Conservation (phyloP, 371 early-diverging fungal species). For the Sporodiniella umbellata region DNA sequence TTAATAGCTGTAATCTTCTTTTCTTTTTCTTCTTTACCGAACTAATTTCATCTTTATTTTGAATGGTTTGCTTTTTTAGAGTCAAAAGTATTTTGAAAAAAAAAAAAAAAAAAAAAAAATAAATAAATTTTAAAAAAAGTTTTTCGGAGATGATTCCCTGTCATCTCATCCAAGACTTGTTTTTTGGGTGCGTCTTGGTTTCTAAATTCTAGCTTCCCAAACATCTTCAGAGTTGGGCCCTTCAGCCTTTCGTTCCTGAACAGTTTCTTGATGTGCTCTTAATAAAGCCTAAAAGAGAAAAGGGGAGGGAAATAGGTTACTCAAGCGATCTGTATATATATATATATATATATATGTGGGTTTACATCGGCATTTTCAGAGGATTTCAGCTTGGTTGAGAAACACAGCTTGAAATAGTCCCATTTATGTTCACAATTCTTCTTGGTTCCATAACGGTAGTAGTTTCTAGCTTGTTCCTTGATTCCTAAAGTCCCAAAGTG, state of each 20-base stretch:
- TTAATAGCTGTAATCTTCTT: too few species aligned
- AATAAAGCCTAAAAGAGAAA: slow-evolving; percentile 29
- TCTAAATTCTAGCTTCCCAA: slow-evolving; percentile 30
- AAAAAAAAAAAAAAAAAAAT: not conserved
- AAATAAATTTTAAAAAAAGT: not conserved
- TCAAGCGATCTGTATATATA: not conserved
- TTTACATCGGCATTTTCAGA: slow-evolving; percentile 40
- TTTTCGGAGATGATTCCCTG: not conserved
- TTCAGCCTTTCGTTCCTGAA: slow-evolving; percentile 19
- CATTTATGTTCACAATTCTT: slow-evolving; percentile 38
- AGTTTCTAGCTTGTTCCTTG: slow-evolving; percentile 39
- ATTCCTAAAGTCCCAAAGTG: slow-evolving; percentile 28
- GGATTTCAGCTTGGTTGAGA: slow-evolving; percentile 38
- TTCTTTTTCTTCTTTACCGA: not conserved
- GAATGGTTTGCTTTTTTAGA: not conserved
- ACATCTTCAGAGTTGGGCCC: slow-evolving; percentile 39
- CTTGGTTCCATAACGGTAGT: slow-evolving; percentile 46
- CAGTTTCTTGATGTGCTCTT: slow-evolving; percentile 18
- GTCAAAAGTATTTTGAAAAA: not conserved
- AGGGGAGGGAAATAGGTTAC: not conserved
- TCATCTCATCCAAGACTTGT: too few species aligned
- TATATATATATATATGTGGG: not conserved
- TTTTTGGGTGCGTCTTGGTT: not conserved
- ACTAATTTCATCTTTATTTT: slow-evolving; percentile 8
- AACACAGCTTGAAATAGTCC: slow-evolving; percentile 44